phyloP scores from a whole-genome alignment of 805 yeast species.

The Cyberlindnera nakhonratchasimensis region DNA sequence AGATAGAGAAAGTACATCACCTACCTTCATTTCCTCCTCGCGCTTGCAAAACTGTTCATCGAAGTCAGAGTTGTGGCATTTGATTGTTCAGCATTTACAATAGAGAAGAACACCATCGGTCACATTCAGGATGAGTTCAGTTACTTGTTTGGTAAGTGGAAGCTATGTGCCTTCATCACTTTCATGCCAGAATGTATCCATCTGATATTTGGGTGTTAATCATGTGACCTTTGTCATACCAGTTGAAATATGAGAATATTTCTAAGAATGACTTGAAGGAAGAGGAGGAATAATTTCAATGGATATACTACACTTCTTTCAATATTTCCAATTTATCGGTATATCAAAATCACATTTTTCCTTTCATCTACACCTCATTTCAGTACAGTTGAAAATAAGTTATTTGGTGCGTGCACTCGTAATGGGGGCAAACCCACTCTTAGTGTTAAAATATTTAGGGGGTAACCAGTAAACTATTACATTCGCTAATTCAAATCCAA shows the following conservation, averaged over 20 bases:
- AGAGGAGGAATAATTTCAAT: too few species aligned
- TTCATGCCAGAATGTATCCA: conserved; percentile 4
- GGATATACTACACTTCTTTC: too few species aligned
- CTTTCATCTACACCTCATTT: too few species aligned
- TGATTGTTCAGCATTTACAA: conserved; percentile 1
- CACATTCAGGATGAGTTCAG: conserved; percentile 1
- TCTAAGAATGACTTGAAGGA: too few species aligned
- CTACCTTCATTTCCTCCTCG: background rate
- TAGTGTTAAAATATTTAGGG: too few species aligned
- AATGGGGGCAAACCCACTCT: too few species aligned
- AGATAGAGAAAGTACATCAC: conserved; percentile 3
- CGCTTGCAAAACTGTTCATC: background rate
- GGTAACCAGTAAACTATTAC: too few species aligned
- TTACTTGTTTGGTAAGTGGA: conserved; percentile 6
- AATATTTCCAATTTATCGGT: too few species aligned
- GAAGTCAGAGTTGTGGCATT: conserved; percentile 3
- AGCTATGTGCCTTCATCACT: background rate
- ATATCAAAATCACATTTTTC: too few species aligned
- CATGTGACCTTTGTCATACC: conserved; percentile 1
- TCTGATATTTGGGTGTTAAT: conserved; percentile 1
- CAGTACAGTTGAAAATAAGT: too few species aligned
- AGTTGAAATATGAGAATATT: conserved; percentile 1
- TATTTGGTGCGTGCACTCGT: too few species aligned
- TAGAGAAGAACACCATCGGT: background rate
- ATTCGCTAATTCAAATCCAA: too few species aligned